These are phyloP conservation scores for Barbarea vulgaris DNA, from an alignment of 345 rosid species.

Conservation along the genomic window DNA sequence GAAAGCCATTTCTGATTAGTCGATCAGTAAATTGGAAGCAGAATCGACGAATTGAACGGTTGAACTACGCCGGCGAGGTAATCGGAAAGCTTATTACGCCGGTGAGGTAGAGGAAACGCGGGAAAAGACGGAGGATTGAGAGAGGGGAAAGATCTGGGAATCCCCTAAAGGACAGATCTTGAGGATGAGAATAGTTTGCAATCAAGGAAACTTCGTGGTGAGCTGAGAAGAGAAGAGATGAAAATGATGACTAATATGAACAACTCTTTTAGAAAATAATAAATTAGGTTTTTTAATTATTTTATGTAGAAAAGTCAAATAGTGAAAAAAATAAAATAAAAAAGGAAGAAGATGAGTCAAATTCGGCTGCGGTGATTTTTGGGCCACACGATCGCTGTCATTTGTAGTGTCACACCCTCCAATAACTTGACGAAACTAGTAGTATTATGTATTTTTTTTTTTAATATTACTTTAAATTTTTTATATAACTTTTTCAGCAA, in stretches of 20 bases:
- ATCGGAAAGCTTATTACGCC: neutral
- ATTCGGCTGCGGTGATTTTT: slow-evolving; percentile 10
- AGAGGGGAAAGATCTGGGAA: slow-evolving; percentile 19
- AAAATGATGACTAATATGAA: neutral
- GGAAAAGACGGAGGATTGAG: too few relatives aligned
- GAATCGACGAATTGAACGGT: slow-evolving; percentile 31
- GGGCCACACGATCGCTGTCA: slow-evolving; percentile 18
- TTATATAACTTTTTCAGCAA: too few relatives aligned
- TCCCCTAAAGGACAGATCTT: slow-evolving; percentile 28
- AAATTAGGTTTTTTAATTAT: neutral
- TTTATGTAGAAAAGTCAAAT: slow-evolving; percentile 16
- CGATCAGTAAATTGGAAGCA: slow-evolving; percentile 10
- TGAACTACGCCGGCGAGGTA: slow-evolving; percentile 8
- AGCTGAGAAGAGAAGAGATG: neutral
- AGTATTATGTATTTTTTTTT: too few relatives aligned
- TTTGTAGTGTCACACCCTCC: too few relatives aligned
- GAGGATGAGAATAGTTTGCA: neutral
- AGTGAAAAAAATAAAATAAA: too few relatives aligned
- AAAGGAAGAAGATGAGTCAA: slow-evolving; percentile 11
- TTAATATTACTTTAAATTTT: too few relatives aligned
- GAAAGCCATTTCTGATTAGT: slow-evolving; percentile 32
- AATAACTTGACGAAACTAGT: too few relatives aligned
- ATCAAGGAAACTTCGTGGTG: slow-evolving; percentile 28
- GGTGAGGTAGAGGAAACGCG: neutral
- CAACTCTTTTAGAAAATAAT: neutral